A percentile compares a stretch with the other conserved stretches of the same genome.
These are phyloP conservation scores for Volvariella volvacea DNA, from an alignment of 1,284 basidiomycete genomes.

Conservation along the genomic window DNA sequence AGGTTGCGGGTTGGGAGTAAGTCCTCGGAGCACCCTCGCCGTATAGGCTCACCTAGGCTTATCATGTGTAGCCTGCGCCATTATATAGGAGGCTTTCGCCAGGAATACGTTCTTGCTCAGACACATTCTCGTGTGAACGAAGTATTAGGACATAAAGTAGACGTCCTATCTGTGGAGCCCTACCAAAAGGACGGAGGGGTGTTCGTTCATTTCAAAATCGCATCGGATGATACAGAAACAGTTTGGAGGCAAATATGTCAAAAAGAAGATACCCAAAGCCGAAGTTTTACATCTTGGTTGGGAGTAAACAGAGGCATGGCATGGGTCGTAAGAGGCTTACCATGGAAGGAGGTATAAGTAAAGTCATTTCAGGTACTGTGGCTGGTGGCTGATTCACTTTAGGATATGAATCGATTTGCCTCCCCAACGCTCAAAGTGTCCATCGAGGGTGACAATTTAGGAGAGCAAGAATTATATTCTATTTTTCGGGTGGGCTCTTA, in stretches of 20 bases:
- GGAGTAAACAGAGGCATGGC: constrained; percentile 49
- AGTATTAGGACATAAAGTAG: constrained; percentile 49
- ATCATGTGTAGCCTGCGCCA: constrained; percentile 43
- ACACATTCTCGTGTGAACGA: constrained; percentile 43
- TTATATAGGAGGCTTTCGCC: constrained; percentile 49
- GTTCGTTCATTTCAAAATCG: constrained; percentile 76
- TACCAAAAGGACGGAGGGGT: constrained; percentile 81
- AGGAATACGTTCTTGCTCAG: constrained; percentile 44
- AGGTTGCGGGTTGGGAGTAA: constrained; percentile 35
- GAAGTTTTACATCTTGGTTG: constrained; percentile 60
- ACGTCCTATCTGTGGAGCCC: constrained; percentile 51
- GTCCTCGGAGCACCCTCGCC: constrained; percentile 12
- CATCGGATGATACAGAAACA: constrained; percentile 25
- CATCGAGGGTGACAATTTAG: constrained; percentile 83
- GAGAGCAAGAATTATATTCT: constrained; percentile 70
- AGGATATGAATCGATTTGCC: constrained; percentile 85
- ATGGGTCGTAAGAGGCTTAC: constrained; percentile 78
- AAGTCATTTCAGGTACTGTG: no score
- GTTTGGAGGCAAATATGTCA: constrained; percentile 44
- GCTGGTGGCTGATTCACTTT: background rate
- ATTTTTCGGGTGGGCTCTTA: constrained; percentile 53
- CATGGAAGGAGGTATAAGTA: constrained; percentile 71
- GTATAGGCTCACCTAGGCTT: background rate
- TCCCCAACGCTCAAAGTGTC: constrained; percentile 67
- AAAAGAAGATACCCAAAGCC: constrained; percentile 34